Evolutionary conservation across 129 eudicot genomes (phyloP), one percentile per base, ranked within the genome.

Genomic region (Sambucus nigra): DNA sequence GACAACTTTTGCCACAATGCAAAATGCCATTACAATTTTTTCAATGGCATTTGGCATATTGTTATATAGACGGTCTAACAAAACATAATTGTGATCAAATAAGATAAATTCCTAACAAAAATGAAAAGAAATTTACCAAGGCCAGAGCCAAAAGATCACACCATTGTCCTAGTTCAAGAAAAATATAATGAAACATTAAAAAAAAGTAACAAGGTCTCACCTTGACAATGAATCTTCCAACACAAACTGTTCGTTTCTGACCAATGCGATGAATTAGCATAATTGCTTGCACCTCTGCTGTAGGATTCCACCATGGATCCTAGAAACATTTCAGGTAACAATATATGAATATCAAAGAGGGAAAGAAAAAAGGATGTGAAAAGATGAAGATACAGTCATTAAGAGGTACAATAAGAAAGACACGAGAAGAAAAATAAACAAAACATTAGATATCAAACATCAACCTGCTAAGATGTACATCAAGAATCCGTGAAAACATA

Each of bases 271-370:
- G 96, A 54, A 82, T 82, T 57, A 94, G 66, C 96, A 87, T 87
- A 12, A 87, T 79, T 29, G 94, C 94, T 65, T 87, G 96, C 72
- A 82, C 96, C 68, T 87, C 96, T 7, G 82, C 96, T 4, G 96
- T 94, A 40, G 96, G 94, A 71, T 87, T 87, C 94, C 96, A 87
- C 96, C 96, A 87, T 49, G 96, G 96, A 71, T 87, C 96, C 96
- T 87, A 61, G 55, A 69, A 15, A 12, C 2, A 67, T n/a, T 32
- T 45, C 1, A 17, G 31, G 23, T 24, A 27, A 17, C 3, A 19
- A 18, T n/a, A 55, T 40, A 48, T 29, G 5, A 57, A 48, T 33
- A 38, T 58, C 24, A 48, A 5, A 55, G 55, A 26, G 24, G 23
- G 16, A 40, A 16, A 59, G n/a, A 32, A n/a, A n/a, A n/a, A 52